Conservation (phyloP, 1,284 basidiomycete genomes). For the Stygiomarasmius scandens region DNA sequence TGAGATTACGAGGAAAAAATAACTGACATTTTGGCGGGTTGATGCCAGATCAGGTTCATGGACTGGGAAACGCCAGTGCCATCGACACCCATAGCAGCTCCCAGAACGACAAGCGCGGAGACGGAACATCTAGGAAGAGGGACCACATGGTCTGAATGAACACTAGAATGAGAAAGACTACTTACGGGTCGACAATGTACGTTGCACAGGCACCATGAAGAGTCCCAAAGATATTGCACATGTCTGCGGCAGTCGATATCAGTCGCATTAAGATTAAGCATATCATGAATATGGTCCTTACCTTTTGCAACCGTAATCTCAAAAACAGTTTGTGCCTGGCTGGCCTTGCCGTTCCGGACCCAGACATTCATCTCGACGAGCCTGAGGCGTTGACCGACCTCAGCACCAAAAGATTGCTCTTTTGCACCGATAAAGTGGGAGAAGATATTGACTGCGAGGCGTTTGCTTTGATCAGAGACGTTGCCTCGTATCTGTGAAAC, state of each 20-base stretch:
- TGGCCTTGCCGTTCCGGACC: slow-evolving; percentile 18
- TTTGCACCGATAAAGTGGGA: slow-evolving; percentile 37
- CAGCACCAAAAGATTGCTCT: slow-evolving; percentile 36
- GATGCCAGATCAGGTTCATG: slow-evolving; percentile 52
- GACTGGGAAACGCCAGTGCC: slow-evolving; percentile 51
- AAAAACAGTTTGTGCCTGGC: slow-evolving; percentile 37
- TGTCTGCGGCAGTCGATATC: slow-evolving; percentile 29
- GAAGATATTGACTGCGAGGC: slow-evolving; percentile 33
- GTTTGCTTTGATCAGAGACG: slow-evolving; percentile 38
- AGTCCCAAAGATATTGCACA: slow-evolving; percentile 43
- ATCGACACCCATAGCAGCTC: slow-evolving; percentile 37
- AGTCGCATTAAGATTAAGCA: not conserved
- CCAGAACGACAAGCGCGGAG: slow-evolving; percentile 45
- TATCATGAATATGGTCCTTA: slow-evolving; percentile 18
- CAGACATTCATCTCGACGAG: slow-evolving; percentile 40
- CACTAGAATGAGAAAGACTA: too few relatives aligned
- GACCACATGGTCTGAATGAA: not conserved
- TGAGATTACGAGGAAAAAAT: too few relatives aligned
- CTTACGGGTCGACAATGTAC: slow-evolving; percentile 47
- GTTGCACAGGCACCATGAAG: slow-evolving; percentile 47
- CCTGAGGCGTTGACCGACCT: slow-evolving; percentile 38
- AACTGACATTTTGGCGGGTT: slow-evolving; percentile 42
- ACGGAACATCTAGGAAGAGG: slow-evolving; percentile 45
- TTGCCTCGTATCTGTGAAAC: slow-evolving; percentile 40
- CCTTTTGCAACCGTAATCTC: slow-evolving; percentile 43